Base-by-base conservation (phyloP, 2,329 filamentous ascomycete species). In the Metarhizium brunneum region DNA sequence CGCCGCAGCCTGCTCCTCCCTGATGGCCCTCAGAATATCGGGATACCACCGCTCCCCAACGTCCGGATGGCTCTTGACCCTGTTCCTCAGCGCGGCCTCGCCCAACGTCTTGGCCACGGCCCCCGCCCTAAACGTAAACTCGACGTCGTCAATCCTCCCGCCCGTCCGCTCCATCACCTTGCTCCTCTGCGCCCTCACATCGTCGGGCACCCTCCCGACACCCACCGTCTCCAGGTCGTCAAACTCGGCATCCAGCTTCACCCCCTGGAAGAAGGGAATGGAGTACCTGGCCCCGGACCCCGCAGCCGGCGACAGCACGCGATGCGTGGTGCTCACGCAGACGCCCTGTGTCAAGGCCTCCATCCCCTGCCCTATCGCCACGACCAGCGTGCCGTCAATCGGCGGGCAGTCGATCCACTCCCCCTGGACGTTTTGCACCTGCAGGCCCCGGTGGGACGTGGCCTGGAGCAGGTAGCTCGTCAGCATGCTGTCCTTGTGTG, bases 231-330 rank as follows among this genome's bases (percentile, higher is more conserved):
- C 86, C 71, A 94, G 83, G 62, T 87, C 85, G 65, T 90, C 89
- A 67, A 95, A 95, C 18, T 82, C 81, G 0, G 88, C 84, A 68
- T 91, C 88, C 56, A 89, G 84, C 64, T 84, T 84, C 57, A 95
- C 88, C 25, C 90, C 90, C 68, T 94, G 90, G 74, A 95, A 95
- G 72, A 95, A 95, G 0, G 90, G 90, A 50, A 95, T 86, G 7
- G 84, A 88, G 73, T 85, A 92, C 54, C 90, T 77, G 36, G 90
- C 77, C 4, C 89, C 90, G 10, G 80, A 74, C 13, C 88, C 89
- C 7, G 82, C 81, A 1, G 74, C 66, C 0, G 90, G 90, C 35
- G 83, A 87, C n/a, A 94, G 76, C 40, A 95, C 90, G 10, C 90
- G 80, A 70, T 95, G 90, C 45, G 90, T 94, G 2, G 90, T 95